These are phyloP conservation scores for Miamiensis avidus DNA, from an alignment of 169 alveolate genomes.

Conservation along the genomic window DNA sequence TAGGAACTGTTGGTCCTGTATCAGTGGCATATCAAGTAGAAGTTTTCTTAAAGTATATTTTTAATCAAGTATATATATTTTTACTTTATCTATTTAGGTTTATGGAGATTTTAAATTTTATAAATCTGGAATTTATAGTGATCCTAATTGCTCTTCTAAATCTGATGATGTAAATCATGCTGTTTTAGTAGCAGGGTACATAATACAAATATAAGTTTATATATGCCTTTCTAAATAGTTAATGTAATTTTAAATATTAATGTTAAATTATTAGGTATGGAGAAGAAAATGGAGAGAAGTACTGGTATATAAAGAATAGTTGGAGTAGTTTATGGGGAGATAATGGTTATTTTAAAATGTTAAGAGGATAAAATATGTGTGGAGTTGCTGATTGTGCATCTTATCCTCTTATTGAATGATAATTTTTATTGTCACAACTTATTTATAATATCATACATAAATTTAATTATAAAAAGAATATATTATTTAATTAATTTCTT, in stretches of 20 bases:
- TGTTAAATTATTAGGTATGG: too few relatives aligned
- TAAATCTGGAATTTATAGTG: slow-evolving; percentile 50
- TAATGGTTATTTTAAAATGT: slow-evolving; percentile 76
- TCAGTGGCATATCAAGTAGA: slow-evolving; percentile 57
- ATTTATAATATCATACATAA: too few relatives aligned
- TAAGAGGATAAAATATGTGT: slow-evolving; percentile 66
- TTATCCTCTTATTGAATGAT: slow-evolving; percentile 45
- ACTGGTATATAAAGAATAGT: slow-evolving; percentile 87
- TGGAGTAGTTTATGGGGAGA: slow-evolving; percentile 92
- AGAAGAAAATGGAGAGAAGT: slow-evolving; percentile 63
- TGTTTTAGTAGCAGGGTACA: slow-evolving; percentile 78
- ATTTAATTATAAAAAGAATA: too few relatives aligned
- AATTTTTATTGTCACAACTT: too few relatives aligned
- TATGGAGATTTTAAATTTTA: slow-evolving; percentile 51
- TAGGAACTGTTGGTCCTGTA: slow-evolving; percentile 47
- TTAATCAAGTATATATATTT: too few relatives aligned
- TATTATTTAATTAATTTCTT: too few relatives aligned
- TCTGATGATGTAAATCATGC: slow-evolving; percentile 76
- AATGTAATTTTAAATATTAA: too few relatives aligned
- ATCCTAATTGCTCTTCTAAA: slow-evolving; percentile 28
- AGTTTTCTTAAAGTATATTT: too few relatives aligned
- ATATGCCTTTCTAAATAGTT: too few relatives aligned
- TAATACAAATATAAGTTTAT: too few relatives aligned
- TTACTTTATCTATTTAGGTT: too few relatives aligned
- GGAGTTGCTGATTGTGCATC: slow-evolving; percentile 52